Conservation (phyloP, 2,329 filamentous ascomycete species). For the Coniella lustricola region DNA sequence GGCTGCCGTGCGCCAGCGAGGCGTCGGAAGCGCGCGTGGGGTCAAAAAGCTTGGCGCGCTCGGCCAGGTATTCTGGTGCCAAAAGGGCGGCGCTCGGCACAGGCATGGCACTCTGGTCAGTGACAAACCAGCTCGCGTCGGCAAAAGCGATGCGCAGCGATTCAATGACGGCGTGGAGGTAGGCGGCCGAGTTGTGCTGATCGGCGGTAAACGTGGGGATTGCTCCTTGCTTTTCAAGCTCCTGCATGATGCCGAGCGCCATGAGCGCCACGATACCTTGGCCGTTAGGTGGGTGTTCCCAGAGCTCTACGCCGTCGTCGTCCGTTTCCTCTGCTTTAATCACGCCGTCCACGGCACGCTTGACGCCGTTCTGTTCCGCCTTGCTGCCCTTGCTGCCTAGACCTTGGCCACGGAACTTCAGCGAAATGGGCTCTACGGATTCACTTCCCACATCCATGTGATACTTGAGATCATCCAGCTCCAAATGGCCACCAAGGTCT, state of each 20-base stretch:
- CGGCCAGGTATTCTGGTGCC: slow-evolving; percentile 64
- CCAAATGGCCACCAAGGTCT: slow-evolving; percentile 69
- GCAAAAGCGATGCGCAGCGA: slow-evolving; percentile 82
- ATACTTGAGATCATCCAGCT: slow-evolving; percentile 70
- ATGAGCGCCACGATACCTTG: slow-evolving; percentile 94
- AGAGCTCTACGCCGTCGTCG: slow-evolving; percentile 57
- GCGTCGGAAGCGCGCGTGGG: slow-evolving; percentile 58
- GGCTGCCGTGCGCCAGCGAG: slow-evolving; percentile 61
- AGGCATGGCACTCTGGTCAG: slow-evolving; percentile 66
- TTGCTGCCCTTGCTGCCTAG: slow-evolving; percentile 21
- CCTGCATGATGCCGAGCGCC: slow-evolving; percentile 85
- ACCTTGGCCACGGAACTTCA: slow-evolving; percentile 66
- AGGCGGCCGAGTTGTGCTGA: slow-evolving; percentile 76
- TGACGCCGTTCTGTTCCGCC: slow-evolving; percentile 5
- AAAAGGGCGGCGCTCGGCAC: slow-evolving; percentile 68
- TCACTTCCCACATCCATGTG: slow-evolving; percentile 66
- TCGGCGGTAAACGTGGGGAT: slow-evolving; percentile 62
- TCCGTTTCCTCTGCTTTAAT: slow-evolving; percentile 24
- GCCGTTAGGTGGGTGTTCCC: slow-evolving; percentile 96
- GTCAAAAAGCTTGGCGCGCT: slow-evolving; percentile 55
- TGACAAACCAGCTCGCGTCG: slow-evolving; percentile 83
- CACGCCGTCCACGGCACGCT: slow-evolving; percentile 28
- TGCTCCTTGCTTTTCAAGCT: slow-evolving; percentile 67
- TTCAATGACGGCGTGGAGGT: slow-evolving; percentile 84
- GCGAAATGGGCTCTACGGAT: slow-evolving; percentile 75